Conservation (phyloP, 495 filamentous ascomycete genomes). For the Xylaria bambusicola region DNA sequence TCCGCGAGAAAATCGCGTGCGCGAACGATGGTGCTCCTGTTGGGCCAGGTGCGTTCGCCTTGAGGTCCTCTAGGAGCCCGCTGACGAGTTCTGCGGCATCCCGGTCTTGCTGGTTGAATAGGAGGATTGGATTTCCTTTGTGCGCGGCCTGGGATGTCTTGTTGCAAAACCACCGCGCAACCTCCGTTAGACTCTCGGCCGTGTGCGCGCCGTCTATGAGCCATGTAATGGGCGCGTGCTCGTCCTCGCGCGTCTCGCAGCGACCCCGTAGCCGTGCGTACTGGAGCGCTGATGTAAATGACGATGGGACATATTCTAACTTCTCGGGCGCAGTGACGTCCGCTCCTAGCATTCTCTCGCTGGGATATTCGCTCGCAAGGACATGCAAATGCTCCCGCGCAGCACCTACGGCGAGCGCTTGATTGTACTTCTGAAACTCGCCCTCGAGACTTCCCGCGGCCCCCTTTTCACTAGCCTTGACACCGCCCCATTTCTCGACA, state of each 20-base stretch:
- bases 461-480: slow-evolving; percentile 20
- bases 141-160: slow-evolving; percentile 29
- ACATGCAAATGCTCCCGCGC: slow-evolving; percentile 42
- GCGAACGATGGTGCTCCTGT: slow-evolving; percentile 28
- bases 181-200: slow-evolving; percentile 71
- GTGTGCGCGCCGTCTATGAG: slow-evolving; percentile 92
- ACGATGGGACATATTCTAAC: slow-evolving; percentile 27
- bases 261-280: slow-evolving; percentile 68
- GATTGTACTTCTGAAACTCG: slow-evolving; percentile 49
- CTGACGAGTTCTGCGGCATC: slow-evolving; percentile 62
- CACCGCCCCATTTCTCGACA: slow-evolving; percentile 41
- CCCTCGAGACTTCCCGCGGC: slow-evolving; percentile 35
- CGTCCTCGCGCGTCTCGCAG: slow-evolving; percentile 67
- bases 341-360: too few relatives aligned
- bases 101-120: slow-evolving; percentile 95
- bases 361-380: not conserved
- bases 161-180: slow-evolving; percentile 70
- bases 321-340: not conserved
- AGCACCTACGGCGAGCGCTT: slow-evolving; percentile 44
- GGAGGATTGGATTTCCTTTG: slow-evolving; percentile 52
- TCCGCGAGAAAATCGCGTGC: slow-evolving; percentile 45
- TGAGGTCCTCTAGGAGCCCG: slow-evolving; percentile 42
- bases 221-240: slow-evolving; percentile 59
- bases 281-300: slow-evolving; percentile 66
- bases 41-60: not conserved